These are phyloP conservation scores for Lojkania enalia DNA, from an alignment of 2,329 filamentous ascomycete species.

Conservation along the genomic window DNA sequence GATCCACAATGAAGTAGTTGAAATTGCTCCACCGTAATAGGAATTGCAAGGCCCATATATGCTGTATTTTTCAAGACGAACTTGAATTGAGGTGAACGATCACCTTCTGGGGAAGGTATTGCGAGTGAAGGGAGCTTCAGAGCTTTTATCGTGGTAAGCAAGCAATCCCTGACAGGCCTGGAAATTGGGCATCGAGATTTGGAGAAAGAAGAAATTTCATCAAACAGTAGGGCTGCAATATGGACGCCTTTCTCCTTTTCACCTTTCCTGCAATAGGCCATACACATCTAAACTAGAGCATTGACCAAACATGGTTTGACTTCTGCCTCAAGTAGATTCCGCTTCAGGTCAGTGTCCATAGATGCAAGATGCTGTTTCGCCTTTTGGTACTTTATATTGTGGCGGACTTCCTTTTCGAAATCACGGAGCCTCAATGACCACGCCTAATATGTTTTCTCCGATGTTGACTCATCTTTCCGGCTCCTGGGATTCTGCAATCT, in stretches of 20 bases:
- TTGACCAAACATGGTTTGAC: conserved; percentile 56
- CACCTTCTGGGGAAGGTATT: conserved; percentile 28
- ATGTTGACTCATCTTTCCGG: conserved; percentile 47
- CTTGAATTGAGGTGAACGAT: conserved; percentile 51
- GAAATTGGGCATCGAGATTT: conserved; percentile 29
- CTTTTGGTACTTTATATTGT: conserved; percentile 54
- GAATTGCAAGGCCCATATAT: conserved; percentile 38
- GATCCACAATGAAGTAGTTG: conserved; percentile 71
- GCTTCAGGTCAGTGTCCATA: conserved; percentile 46
- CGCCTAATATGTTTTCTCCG: conserved; percentile 47
- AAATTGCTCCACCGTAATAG: conserved; percentile 58
- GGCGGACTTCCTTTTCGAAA: conserved; percentile 52
- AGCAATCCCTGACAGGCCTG: conserved; percentile 32
- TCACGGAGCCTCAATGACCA: conserved; percentile 53
- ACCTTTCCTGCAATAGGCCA: conserved; percentile 35
- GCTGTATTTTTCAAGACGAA: conserved; percentile 29
- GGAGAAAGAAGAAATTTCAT: conserved; percentile 32
- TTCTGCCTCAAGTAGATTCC: conserved; percentile 49
- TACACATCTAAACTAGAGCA: conserved; percentile 55
- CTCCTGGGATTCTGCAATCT: conserved; percentile 48
- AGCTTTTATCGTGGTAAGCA: conserved; percentile 44
- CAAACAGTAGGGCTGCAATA: conserved; percentile 40
- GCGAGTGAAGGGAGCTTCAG: conserved; percentile 45
- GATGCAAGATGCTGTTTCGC: conserved; percentile 53
- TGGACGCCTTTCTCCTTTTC: conserved; percentile 34